A percentile compares a stretch with the other conserved stretches of the same genome.
Evolutionary conservation across 768 basidiomycete genomes (phyloP).

Genomic region (Vishniacozyma victoriae): DNA sequence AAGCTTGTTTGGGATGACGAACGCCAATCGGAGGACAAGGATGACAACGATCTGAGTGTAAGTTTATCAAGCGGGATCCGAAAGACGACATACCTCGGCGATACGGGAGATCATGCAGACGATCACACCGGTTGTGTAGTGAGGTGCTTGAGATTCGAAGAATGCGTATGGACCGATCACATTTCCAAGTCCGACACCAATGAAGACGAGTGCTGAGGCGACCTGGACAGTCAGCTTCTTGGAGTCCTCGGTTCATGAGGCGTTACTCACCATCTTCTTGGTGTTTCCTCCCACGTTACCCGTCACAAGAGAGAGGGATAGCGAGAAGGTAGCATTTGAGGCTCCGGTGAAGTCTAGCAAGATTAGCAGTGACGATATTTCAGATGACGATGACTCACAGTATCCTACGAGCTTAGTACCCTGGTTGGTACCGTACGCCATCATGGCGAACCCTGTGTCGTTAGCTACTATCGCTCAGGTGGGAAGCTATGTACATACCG

Average conservation of each 20-base stretch:
- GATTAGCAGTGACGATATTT: background rate
- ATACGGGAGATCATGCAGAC: constrained; percentile 13
- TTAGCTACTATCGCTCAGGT: too few species aligned
- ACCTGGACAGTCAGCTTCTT: too few species aligned
- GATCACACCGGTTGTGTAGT: constrained; percentile 17
- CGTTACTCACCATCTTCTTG: constrained; percentile 11
- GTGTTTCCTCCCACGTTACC: constrained; percentile 20
- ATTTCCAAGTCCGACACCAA: constrained; percentile 14
- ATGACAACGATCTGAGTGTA: constrained; percentile 17
- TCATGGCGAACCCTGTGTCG: constrained; percentile 10
- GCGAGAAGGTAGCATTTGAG: constrained; percentile 11
- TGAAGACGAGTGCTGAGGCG: constrained; percentile 14
- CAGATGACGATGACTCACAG: background rate
- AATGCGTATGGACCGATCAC: constrained; percentile 4
- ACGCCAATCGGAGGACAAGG: constrained; percentile 11
- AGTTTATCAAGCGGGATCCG: background rate
- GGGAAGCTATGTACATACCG: too few species aligned
- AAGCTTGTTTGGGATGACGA: constrained; percentile 11
- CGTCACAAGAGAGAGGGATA: constrained; percentile 13
- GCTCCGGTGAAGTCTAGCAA: constrained; percentile 12
- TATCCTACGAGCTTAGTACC: constrained; percentile 7
- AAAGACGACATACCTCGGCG: background rate
- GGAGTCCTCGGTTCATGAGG: background rate
- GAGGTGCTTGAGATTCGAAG: constrained; percentile 14
- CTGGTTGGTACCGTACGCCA: constrained; percentile 10